Conservation (phyloP, 768 basidiomycete species). For the Russula compacta region DNA sequence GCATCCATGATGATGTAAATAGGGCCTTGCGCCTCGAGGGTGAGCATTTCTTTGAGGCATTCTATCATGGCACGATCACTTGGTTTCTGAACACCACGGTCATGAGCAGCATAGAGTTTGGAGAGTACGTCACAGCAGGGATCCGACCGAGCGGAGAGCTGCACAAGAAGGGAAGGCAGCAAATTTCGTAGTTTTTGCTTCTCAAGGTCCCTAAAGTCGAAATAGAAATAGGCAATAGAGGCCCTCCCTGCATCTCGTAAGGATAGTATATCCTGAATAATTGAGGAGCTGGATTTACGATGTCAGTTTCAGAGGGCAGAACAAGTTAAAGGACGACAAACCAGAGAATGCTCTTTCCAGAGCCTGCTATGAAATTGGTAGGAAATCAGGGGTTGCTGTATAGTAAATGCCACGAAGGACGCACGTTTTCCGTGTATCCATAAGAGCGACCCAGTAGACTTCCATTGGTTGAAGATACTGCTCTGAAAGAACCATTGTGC, state of each 20-base stretch:
- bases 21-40: not conserved
- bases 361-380: not conserved
- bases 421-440: too few species aligned
- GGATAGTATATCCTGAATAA: not conserved
- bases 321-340: not conserved
- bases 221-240: constrained; percentile 5
- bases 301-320: not conserved
- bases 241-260: not conserved
- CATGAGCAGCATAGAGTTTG: not conserved
- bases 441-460: too few species aligned
- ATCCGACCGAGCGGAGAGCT: not conserved
- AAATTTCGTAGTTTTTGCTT: not conserved
- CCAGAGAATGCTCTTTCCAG: constrained; percentile 2
- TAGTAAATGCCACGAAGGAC: too few species aligned
- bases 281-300: not conserved
- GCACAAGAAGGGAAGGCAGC: constrained; percentile 1
- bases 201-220: not conserved
- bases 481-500: too few species aligned
- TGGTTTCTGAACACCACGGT: not conserved
- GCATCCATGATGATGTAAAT: constrained; percentile 6
- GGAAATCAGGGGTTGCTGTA: not conserved
- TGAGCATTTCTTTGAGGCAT: constrained; percentile 6
- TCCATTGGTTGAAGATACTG: too few species aligned
- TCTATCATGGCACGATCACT: not conserved
- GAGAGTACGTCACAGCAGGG: not conserved